phyloP scores from a whole-genome alignment of 306 rosid species.

The Geum urbanum region DNA sequence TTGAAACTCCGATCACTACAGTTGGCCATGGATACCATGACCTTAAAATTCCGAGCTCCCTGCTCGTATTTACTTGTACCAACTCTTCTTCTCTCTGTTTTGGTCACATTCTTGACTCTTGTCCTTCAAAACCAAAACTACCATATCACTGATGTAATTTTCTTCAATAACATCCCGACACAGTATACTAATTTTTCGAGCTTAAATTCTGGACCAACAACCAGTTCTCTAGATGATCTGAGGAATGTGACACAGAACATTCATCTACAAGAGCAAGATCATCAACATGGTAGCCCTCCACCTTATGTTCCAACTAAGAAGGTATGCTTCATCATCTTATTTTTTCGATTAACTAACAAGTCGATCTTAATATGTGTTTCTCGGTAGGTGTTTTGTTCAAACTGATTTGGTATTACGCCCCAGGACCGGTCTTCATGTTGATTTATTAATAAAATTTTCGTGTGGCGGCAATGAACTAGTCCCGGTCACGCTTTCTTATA shows the following conservation, averaged over 20 bases:
- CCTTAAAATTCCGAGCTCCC: neutral
- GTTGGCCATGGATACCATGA: neutral
- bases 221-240: neutral
- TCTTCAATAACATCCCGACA: neutral
- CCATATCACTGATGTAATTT: neutral
- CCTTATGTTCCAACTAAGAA: neutral
- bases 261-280: neutral
- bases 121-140: neutral
- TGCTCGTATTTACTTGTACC: neutral
- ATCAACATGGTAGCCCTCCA: neutral
- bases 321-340: neutral
- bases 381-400: too few relatives aligned
- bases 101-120: slow-evolving; percentile 2
- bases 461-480: too few relatives aligned
- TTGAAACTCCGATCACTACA: neutral
- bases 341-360: too few relatives aligned
- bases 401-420: too few relatives aligned
- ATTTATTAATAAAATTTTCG: too few relatives aligned
- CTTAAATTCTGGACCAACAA: neutral
- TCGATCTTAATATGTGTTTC: too few relatives aligned
- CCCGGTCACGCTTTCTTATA: too few relatives aligned
- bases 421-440: too few relatives aligned
- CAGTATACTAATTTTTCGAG: neutral
- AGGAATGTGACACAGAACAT: neutral
- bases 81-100: neutral